These are phyloP conservation scores for Hypoxylon lenormandii DNA, from an alignment of 495 filamentous ascomycete genomes.

Conservation along the genomic window DNA sequence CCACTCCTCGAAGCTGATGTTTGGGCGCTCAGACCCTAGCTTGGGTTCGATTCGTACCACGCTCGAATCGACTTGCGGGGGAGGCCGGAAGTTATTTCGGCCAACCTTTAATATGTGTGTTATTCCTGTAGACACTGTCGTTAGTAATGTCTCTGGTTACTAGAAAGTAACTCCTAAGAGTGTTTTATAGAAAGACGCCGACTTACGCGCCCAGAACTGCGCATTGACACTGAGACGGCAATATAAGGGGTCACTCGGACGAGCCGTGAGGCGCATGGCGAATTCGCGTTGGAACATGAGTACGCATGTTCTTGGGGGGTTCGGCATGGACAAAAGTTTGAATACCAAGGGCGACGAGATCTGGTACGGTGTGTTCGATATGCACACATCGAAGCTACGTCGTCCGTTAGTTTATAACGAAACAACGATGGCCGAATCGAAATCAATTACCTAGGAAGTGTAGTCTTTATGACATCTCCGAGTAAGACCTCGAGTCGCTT, in stretches of 20 bases:
- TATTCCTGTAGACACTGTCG: slow-evolving; percentile 16
- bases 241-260: slow-evolving; percentile 84
- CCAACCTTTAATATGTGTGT: slow-evolving; percentile 74
- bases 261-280: slow-evolving; percentile 64
- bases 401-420: too few species aligned
- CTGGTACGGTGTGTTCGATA: slow-evolving; percentile 93
- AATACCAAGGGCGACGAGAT: slow-evolving; percentile 92
- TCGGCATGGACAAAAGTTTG: slow-evolving; percentile 81
- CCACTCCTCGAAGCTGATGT: slow-evolving; percentile 93
- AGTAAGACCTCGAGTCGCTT: slow-evolving; percentile 85
- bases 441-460: slow-evolving; percentile 26
- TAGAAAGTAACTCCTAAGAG: not conserved
- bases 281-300: slow-evolving; percentile 80
- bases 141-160: not conserved
- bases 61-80: slow-evolving; percentile 85
- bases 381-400: slow-evolving; percentile 58
- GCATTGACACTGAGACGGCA: slow-evolving; percentile 87
- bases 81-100: slow-evolving; percentile 85
- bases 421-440: too few species aligned
- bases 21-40: slow-evolving; percentile 75
- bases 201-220: slow-evolving; percentile 80
- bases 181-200: not conserved
- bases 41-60: slow-evolving; percentile 72
- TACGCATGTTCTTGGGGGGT: slow-evolving; percentile 78
- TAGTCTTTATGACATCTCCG: slow-evolving; percentile 88